Evolutionary conservation across 768 basidiomycete genomes (phyloP), one percentile per base, ranked within the genome.

Genomic region (Boletus tomentosulus): DNA sequence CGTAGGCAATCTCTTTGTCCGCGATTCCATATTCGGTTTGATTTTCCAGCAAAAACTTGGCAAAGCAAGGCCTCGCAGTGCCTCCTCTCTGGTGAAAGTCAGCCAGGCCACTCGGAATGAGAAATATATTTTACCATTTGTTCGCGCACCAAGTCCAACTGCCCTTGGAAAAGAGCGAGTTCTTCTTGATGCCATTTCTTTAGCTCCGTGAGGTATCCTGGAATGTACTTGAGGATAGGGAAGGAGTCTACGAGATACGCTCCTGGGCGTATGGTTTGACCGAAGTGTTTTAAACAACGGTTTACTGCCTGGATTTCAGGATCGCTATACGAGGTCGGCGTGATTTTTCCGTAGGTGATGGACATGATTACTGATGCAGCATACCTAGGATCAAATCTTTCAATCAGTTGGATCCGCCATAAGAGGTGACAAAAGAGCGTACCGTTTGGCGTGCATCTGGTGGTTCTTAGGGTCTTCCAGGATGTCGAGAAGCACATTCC

Each of bases 161-260:
- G 72, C 0, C 65, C 55, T 11, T 57, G 35, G 51, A 69, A 76
- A 35, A 76, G 56, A 1, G 44, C 57, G 11, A 73, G 62, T 56
- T 77, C 76, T 45, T 75, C 71, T 30, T 57, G n/a, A 57, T 86
- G 85, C 37, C 81, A 82, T 4, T 73, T 69, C 53, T 73, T 75
- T 6, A 87, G 67, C 53, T 81, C 76, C 4, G 74, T 73, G 12
- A 83, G 71, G 57, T 84, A 65, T 6, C 62, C 60, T 1, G 67
- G 67, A 13, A 69, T 34, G 10, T 63, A 64, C 46, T 44, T 48
- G 1, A 69, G 49, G 31, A 62, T 57, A 4, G 67, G 67, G 34
- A 53, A 62, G 3, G 54, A 51, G 41, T 69, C 67, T 27, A 69
- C 66, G n/a, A 65, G 60, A 41, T 63, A 69, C 12, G 60, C 51